A percentile compares a stretch with the other conserved stretches of the same genome.
Evolutionary conservation across 352 stramenopile genomes (phyloP).

Genomic region (Phytophthora lateralis): DNA sequence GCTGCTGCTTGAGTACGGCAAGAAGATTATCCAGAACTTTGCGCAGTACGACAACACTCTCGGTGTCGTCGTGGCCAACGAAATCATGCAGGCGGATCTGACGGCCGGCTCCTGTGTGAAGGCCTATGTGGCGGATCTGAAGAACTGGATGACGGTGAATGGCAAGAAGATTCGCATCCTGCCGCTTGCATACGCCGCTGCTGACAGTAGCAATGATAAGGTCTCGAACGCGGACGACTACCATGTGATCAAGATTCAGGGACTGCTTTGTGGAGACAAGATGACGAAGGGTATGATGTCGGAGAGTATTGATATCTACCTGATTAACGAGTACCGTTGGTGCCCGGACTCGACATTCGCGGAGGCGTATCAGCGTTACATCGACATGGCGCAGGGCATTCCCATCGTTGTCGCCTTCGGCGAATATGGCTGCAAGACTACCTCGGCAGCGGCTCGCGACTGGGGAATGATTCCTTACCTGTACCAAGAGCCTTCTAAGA

Average conservation of each 20-base stretch:
- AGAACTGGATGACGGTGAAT: conserved; percentile 90
- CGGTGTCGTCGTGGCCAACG: conserved; percentile 82
- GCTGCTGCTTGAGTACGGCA: conserved; percentile 85
- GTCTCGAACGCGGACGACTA: conserved; percentile 78
- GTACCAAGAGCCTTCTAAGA: conserved; percentile 70
- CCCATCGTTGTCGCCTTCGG: conserved; percentile 83
- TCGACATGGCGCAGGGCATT: conserved; percentile 74
- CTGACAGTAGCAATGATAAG: conserved; percentile 74
- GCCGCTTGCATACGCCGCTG: conserved; percentile 80
- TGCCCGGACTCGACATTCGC: conserved; percentile 72
- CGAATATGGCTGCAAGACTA: conserved; percentile 82
- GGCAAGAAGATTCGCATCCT: conserved; percentile 83
- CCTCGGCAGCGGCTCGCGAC: conserved; percentile 44
- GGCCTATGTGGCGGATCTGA: conserved; percentile 81
- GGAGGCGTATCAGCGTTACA: conserved; percentile 74
- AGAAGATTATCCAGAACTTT: conserved; percentile 90
- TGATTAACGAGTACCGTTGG: conserved; percentile 91
- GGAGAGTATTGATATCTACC: conserved; percentile 88
- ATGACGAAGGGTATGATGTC: conserved; percentile 83
- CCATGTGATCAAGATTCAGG: conserved; percentile 83
- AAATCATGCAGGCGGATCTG: conserved; percentile 87
- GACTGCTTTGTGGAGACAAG: conserved; percentile 82
- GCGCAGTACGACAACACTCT: conserved; percentile 89
- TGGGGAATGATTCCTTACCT: conserved; percentile 86
- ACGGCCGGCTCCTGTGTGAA: conserved; percentile 83